Conservation (phyloP, 805 yeast genomes). For the Starmerella bombi region DNA sequence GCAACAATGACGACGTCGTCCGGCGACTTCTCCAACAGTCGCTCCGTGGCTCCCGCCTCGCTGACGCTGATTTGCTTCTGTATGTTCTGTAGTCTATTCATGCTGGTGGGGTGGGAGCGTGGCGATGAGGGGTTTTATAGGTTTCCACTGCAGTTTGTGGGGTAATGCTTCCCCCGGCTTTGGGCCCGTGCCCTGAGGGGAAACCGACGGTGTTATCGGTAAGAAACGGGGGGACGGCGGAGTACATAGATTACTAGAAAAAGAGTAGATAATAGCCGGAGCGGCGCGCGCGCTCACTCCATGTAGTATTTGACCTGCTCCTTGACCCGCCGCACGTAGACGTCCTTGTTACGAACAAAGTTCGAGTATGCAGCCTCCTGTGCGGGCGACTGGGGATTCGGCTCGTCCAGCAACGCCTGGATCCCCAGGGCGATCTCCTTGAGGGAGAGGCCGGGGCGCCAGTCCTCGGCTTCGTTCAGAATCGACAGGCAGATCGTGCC, state of each 20-base stretch:
- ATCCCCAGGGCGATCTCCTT: slow-evolving; percentile 83
- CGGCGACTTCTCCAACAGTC: slow-evolving; percentile 44
- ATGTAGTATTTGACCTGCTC: slow-evolving; percentile 67
- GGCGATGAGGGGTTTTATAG: not conserved
- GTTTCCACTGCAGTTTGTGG: too few species aligned
- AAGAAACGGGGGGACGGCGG: too few species aligned
- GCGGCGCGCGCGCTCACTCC: too few species aligned
- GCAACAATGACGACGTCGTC: slow-evolving; percentile 85
- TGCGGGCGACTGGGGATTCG: slow-evolving; percentile 93
- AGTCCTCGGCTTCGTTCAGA: slow-evolving; percentile 86
- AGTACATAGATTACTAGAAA: too few species aligned
- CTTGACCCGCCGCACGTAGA: slow-evolving; percentile 62
- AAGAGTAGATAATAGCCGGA: too few species aligned
- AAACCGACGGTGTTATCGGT: too few species aligned
- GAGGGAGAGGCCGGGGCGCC: slow-evolving; percentile 93
- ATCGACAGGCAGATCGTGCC: slow-evolving; percentile 92
- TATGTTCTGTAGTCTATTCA: slow-evolving; percentile 27
- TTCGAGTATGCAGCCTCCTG: slow-evolving; percentile 77
- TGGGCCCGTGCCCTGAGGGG: not conserved
- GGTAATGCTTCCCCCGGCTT: too few species aligned
- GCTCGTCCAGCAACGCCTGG: slow-evolving; percentile 78
- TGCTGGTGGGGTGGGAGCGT: slow-evolving; percentile 8
- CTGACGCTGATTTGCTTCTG: slow-evolving; percentile 25
- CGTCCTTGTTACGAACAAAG: slow-evolving; percentile 49
- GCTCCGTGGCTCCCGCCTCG: slow-evolving; percentile 25